Evolutionary conservation across 2,329 filamentous ascomycete genomes (phyloP).

Genomic region (Fusarium sp.): DNA sequence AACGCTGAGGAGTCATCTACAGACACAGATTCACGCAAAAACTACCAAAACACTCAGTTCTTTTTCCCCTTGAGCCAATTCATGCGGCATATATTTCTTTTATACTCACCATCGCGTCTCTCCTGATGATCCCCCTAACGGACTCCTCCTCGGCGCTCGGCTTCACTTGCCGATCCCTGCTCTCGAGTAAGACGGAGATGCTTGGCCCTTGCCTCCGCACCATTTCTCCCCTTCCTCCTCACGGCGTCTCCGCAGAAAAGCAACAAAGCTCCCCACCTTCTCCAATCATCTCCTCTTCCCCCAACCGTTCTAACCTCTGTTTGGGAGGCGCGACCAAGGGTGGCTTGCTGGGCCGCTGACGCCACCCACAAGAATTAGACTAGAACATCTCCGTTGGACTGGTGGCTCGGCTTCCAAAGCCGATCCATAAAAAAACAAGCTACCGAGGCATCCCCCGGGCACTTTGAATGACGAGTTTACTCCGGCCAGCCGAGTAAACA

Average conservation of each 20-base stretch:
- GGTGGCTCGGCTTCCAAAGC: conserved; percentile 16
- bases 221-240: conserved; percentile 30
- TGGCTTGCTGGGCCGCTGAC: not conserved
- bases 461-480: no score
- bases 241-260: conserved; percentile 35
- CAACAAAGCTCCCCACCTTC: conserved; percentile 20
- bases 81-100: no score
- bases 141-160: not conserved
- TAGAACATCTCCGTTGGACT: not conserved
- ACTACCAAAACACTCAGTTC: no score
- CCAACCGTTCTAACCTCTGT: conserved; percentile 14
- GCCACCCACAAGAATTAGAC: not conserved
- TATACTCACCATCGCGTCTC: no score
- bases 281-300: conserved; percentile 22
- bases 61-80: no score
- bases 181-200: not conserved
- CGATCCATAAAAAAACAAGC: conserved; percentile 6
- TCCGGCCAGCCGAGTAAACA: no score
- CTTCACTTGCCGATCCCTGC: not conserved
- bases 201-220: conserved; percentile 20
- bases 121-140: conserved; percentile 1
- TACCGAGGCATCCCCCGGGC: not conserved
- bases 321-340: no score
- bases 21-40: not conserved
- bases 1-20: not conserved